These are phyloP conservation scores for Basidiobolus meristosporus DNA, from an alignment of 371 early-diverging fungal genomes.

Conservation along the genomic window DNA sequence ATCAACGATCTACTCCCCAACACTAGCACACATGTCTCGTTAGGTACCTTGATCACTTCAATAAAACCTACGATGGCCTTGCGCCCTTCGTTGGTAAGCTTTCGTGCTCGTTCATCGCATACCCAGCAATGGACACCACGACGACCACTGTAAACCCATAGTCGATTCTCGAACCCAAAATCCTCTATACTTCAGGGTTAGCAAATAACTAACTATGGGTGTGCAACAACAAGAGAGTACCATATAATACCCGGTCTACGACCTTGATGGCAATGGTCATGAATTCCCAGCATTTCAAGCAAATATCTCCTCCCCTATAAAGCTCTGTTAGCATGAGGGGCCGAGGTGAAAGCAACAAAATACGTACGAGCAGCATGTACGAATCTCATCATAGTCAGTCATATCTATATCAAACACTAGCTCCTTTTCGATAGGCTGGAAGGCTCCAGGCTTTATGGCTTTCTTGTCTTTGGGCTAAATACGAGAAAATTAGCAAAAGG, in stretches of 20 bases:
- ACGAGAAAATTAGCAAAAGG: conserved; percentile 3
- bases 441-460: conserved; percentile 41
- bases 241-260: conserved; percentile 45
- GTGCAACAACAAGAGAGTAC: conserved; percentile 10
- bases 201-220: not conserved
- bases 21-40: conserved; percentile 2
- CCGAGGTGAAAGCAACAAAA: not conserved
- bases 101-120: conserved; percentile 72
- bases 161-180: conserved; percentile 86
- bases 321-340: not conserved
- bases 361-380: conserved; percentile 76
- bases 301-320: conserved; percentile 64
- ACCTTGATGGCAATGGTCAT: conserved; percentile 87
- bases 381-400: conserved; percentile 96
- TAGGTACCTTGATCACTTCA: conserved; percentile 45
- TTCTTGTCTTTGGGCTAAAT: conserved; percentile 64
- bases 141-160: conserved; percentile 97
- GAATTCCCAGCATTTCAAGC: conserved; percentile 83
- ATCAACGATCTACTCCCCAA: too few species aligned
- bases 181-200: conserved; percentile 37
- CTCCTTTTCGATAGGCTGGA: conserved; percentile 71
- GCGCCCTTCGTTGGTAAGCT: conserved; percentile 56
- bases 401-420: conserved; percentile 99
- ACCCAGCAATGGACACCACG: conserved; percentile 99
- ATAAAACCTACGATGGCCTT: conserved; percentile 73